These are phyloP conservation scores for Podaxis pistillaris DNA, from an alignment of 768 basidiomycete genomes.

Conservation along the genomic window DNA sequence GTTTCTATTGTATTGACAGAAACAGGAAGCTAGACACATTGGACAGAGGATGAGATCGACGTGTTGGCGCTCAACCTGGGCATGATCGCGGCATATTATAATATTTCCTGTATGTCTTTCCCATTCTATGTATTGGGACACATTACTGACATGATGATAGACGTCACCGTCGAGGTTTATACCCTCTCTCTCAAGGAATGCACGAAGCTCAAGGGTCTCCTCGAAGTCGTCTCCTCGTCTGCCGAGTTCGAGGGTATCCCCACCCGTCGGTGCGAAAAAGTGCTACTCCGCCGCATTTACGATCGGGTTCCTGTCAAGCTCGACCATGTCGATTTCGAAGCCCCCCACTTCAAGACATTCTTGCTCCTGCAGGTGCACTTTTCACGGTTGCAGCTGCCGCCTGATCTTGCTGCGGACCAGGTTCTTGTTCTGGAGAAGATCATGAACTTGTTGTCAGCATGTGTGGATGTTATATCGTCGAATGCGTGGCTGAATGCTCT, in stretches of 20 bases:
- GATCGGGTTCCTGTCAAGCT: constrained; percentile 60
- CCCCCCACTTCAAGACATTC: too few species aligned
- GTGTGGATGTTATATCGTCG: too few species aligned
- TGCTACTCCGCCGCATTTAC: constrained; percentile 83
- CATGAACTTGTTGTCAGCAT: too few species aligned
- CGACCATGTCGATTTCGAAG: too few species aligned
- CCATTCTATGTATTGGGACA: not conserved
- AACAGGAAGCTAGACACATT: constrained; percentile 2
- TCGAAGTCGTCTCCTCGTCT: constrained; percentile 96
- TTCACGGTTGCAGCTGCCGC: too few species aligned
- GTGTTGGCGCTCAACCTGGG: constrained; percentile 89
- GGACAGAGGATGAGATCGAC: constrained; percentile 88
- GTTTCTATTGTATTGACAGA: not conserved
- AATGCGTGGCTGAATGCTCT: too few species aligned
- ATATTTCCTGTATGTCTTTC: constrained; percentile 74
- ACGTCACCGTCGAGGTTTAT: constrained; percentile 97
- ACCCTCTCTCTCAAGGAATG: constrained; percentile 92
- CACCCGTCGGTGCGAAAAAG: constrained; percentile 91
- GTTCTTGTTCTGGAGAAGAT: too few species aligned
- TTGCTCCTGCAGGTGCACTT: too few species aligned
- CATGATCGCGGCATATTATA: constrained; percentile 98
- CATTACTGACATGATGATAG: constrained; percentile 32
- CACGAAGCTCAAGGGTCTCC: constrained; percentile 95
- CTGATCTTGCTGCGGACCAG: too few species aligned
- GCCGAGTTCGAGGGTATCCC: constrained; percentile 95